Conservation (phyloP, 345 rosid genomes). For the Salix koriyanagi region DNA sequence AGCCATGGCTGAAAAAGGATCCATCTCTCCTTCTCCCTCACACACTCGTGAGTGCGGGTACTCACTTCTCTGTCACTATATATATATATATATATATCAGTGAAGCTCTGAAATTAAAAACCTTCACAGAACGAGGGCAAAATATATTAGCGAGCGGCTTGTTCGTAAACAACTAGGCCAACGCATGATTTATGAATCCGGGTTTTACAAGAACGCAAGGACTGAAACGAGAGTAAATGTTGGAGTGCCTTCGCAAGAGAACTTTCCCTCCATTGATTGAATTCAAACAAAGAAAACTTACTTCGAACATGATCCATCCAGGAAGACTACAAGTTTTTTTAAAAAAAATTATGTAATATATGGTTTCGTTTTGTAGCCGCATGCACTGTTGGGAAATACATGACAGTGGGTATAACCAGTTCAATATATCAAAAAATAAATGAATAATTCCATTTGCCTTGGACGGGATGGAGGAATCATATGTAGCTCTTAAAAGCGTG, state of each 20-base stretch:
- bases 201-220: too few relatives aligned
- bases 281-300: too few relatives aligned
- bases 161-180: neutral
- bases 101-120: constrained; percentile 34
- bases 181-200: neutral
- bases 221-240: too few relatives aligned
- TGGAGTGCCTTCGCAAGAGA: too few relatives aligned
- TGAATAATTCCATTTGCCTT: too few relatives aligned
- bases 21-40: constrained; percentile 17
- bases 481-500: too few relatives aligned
- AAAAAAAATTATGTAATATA: neutral
- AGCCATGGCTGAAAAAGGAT: constrained; percentile 24
- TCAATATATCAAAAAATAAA: neutral
- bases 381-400: neutral
- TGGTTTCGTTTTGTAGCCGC: neutral
- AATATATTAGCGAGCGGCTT: constrained; percentile 12
- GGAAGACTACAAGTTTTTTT: neutral
- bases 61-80: neutral
- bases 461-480: too few relatives aligned
- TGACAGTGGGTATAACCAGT: neutral
- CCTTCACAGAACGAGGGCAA: constrained; percentile 6
- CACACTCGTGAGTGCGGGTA: neutral
- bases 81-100: constrained; percentile 28
- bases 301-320: neutral
- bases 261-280: too few relatives aligned